Base-by-base conservation (phyloP, 805 yeast species). In the Saccharomyces jurei region DNA sequence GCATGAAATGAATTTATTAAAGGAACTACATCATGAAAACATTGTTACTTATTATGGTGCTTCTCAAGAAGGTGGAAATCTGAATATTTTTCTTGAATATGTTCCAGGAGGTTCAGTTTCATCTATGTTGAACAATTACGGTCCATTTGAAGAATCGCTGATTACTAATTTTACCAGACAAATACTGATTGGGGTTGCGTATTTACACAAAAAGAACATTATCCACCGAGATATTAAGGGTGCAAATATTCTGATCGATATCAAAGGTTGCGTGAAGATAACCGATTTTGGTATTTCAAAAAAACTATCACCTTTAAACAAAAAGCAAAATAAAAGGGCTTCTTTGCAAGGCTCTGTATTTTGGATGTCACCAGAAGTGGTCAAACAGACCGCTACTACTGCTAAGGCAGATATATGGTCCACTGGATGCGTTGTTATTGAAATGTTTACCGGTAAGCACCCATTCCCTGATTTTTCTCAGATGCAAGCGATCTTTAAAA, bases 331-430 rank as follows among this genome's bases (percentile, higher is more conserved):
- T 48, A 81, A 80, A 59, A 79, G 97, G 48, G 91, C 88, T 1
- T 89, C 96, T 0, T 72, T 89, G 52, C 97, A 92, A 70, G 99
- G 99, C 0, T 89, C 96, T 0, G 90, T 92, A 0, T 94, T 86
- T 66, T 94, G 99, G 98, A 94, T 94, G 99, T 98, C 99, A 0
- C 99, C 99, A 0, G 99, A 94, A 68, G 98, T 94, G 8, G 98
- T 94, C 17, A 89, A 90, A 63, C 97, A 91, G 65, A 84, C 88
- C 1, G 88, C 90, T 0, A 88, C 92, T 52, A 92, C 98, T 1
- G 84, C 86, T 41, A 89, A 89, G 69, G 96, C 96, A 0, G 99
- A 94, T 68, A 89, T 94, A 27, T 94, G 99, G 99, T 89, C 97
- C 0, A 86, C 95, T 9, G 99, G 98, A 0, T 94, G 98, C 69